A percentile compares a stretch with the other conserved stretches of the same genome.
Conservation (phyloP, 2,329 filamentous ascomycete genomes). For the Hirsutella minnesotensis region DNA sequence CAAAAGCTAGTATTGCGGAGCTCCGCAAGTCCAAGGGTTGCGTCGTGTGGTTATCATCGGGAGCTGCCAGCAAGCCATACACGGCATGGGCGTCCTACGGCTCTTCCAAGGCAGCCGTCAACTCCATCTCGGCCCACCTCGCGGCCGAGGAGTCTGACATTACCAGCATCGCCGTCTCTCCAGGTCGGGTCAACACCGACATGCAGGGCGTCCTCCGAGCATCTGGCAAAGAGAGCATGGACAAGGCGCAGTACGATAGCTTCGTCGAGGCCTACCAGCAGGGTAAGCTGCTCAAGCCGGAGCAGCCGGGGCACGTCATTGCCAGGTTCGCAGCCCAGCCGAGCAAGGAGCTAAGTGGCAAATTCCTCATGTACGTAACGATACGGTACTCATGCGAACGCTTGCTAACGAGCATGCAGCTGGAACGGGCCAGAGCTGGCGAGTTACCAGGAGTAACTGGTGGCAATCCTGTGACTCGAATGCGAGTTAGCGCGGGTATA, state of each 20-base stretch:
- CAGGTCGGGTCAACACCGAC: slow-evolving; percentile 75
- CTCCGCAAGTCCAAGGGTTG: slow-evolving; percentile 58
- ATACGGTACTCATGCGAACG: not conserved
- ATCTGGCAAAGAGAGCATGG: slow-evolving; percentile 35
- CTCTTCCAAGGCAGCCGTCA: slow-evolving; percentile 71
- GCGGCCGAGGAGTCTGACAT: slow-evolving; percentile 67
- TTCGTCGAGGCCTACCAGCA: slow-evolving; percentile 60
- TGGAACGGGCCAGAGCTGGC: slow-evolving; percentile 35
- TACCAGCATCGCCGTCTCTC: slow-evolving; percentile 59
- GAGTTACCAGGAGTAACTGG: slow-evolving; percentile 33
- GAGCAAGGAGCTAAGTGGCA: slow-evolving; percentile 58
- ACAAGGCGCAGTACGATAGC: slow-evolving; percentile 44
- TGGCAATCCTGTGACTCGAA: slow-evolving; percentile 3
- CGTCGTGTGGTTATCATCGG: slow-evolving; percentile 70
- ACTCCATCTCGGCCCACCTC: slow-evolving; percentile 65
- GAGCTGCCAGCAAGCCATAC: slow-evolving; percentile 57
- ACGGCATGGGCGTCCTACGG: slow-evolving; percentile 72
- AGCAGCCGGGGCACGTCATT: slow-evolving; percentile 79
- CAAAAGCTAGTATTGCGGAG: slow-evolving; percentile 56
- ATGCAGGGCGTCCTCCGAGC: slow-evolving; percentile 82
- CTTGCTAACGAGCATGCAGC: slow-evolving; percentile 14
- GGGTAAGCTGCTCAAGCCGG: slow-evolving; percentile 65
- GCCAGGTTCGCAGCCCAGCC: slow-evolving; percentile 62
- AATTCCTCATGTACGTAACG: slow-evolving; percentile 53
- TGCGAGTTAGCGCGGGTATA: slow-evolving; percentile 7